Conservation (phyloP, 805 yeast species). For the Metschnikowia lachancei region DNA sequence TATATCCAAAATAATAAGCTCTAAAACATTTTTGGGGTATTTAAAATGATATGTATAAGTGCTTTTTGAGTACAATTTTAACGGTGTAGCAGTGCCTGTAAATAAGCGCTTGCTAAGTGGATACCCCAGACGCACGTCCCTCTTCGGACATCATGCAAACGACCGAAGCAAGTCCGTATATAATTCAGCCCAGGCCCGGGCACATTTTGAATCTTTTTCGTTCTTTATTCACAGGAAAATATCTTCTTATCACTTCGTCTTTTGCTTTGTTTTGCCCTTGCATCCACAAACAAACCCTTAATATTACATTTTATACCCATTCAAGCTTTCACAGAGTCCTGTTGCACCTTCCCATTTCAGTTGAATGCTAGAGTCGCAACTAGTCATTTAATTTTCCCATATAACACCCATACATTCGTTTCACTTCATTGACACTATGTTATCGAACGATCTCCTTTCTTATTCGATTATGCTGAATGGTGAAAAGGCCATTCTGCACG, state of each 20-base stretch:
- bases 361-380: too few relatives aligned
- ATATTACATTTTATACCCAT: too few relatives aligned
- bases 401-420: background rate
- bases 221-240: too few relatives aligned
- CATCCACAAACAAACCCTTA: too few relatives aligned
- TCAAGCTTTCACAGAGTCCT: too few relatives aligned
- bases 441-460: constrained; percentile 33
- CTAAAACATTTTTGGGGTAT: too few relatives aligned
- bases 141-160: constrained; percentile 17
- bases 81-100: constrained; percentile 2
- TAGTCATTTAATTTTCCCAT: too few relatives aligned
- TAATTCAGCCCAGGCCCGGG: constrained; percentile 9
- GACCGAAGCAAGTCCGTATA: constrained; percentile 19
- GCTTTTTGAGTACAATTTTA: background rate
- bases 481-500: constrained; percentile 19
- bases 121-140: constrained; percentile 23
- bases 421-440: background rate
- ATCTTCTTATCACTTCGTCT: too few relatives aligned
- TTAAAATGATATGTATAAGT: background rate
- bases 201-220: too few relatives aligned
- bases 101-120: constrained; percentile 11
- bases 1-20: too few relatives aligned
- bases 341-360: too few relatives aligned
- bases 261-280: too few relatives aligned
- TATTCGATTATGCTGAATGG: constrained; percentile 40